These are phyloP conservation scores for Wallacemonas sp. DNA, from an alignment of 208 protist genomes.

Conservation along the genomic window DNA sequence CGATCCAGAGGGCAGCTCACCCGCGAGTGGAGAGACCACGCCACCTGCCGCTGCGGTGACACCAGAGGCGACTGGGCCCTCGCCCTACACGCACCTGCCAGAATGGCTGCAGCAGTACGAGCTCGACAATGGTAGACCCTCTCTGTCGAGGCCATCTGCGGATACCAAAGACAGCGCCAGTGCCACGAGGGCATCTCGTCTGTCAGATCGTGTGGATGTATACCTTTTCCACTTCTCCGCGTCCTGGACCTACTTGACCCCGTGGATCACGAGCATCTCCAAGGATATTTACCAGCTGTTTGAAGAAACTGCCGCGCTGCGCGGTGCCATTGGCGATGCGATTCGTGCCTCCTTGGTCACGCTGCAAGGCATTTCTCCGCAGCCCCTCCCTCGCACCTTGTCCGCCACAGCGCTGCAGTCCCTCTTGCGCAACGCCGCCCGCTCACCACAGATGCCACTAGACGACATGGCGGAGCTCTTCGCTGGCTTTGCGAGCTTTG, in stretches of 20 bases:
- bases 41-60: too few species aligned
- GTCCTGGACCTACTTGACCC: background rate
- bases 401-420: background rate
- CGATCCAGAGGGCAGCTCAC: background rate
- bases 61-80: too few species aligned
- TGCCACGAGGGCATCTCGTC: background rate
- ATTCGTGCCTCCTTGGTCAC: background rate
- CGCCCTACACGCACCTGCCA: too few species aligned
- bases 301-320: conserved; percentile 1
- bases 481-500: conserved; percentile 4
- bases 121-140: background rate
- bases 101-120: conserved; percentile 2
- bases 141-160: background rate
- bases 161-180: background rate
- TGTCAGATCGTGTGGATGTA: background rate
- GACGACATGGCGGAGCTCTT: conserved; percentile 14
- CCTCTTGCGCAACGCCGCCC: background rate
- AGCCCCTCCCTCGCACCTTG: background rate
- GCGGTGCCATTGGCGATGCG: background rate
- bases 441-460: background rate
- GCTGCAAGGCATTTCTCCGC: background rate
- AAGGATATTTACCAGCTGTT: conserved; percentile 10
- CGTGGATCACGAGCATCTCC: background rate
- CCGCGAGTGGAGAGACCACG: background rate
- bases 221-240: conserved; percentile 2